Evolutionary conservation across 1,284 basidiomycete genomes (phyloP), one percentile per base, ranked within the genome.

Genomic region (Ceratobasidium sp.): DNA sequence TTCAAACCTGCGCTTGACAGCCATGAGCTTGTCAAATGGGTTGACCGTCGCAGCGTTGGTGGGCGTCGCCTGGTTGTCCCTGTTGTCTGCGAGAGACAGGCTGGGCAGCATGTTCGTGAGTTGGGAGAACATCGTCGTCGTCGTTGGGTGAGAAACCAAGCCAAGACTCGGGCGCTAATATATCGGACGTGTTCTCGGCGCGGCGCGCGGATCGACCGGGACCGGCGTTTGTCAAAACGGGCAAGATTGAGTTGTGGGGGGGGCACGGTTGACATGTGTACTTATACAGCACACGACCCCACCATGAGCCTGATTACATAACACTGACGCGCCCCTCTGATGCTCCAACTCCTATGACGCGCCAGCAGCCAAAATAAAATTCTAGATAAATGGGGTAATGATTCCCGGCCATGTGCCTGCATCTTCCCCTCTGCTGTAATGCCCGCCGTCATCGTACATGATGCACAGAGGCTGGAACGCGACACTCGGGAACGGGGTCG

Each of bases 101-200:
- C 50, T 67, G 6, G 64, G 64, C n/a, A 67, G 48, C 34, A 67
- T 53, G 34, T 67, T 67, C n/a, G 64, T 39, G n/a, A 67, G 36
- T 10, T n/a, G 21, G 16, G 64, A 67, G 64, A 67, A 67, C 64
- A 67, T 67, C 32, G 64, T 67, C 6, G 50, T 34, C 9, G 50
- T 18, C 3, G n/a, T n/a, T 52, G 48, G 48, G 48, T 50, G 48
- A 16, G 48, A 50, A 16, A 16, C 4, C n/a, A n/a, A 23, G 16
- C 10, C 48, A 28, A 23, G 21, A 18, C 18, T 45, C 21, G 10
- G 21, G 48, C 48, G 48, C 26, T 23, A 28, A 26, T 28, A 50
- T 50, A 50, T 26, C n/a, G n/a, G n/a, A n/a, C 48, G 2, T 3
- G 21, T 50, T 28, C 48, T 50, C 43, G 48, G 48, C 48, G 48